A percentile compares a stretch with the other conserved stretches of the same genome.
Evolutionary conservation across 768 basidiomycete species (phyloP).

Genomic region (Pleurotus cornucopiae): DNA sequence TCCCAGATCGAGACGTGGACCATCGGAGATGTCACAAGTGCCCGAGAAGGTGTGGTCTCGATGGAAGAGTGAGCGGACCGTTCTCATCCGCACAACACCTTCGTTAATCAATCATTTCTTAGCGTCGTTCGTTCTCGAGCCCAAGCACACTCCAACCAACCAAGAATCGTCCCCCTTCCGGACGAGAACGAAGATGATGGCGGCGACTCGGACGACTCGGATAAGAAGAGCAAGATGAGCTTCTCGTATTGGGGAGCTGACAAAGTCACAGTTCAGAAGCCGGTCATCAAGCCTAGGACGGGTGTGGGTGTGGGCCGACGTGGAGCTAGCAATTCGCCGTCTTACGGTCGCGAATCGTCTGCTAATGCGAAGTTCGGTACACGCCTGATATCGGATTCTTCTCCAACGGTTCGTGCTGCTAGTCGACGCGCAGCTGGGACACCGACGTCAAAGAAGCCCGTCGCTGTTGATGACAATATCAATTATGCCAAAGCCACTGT

Average conservation of each 20-base stretch:
- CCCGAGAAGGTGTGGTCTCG: conserved; percentile 74
- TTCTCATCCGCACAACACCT: background rate
- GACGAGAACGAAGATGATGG: conserved; percentile 59
- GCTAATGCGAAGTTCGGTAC: conserved; percentile 93
- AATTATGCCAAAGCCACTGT: conserved; percentile 68
- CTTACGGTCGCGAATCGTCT: conserved; percentile 76
- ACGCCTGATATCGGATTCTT: conserved; percentile 66
- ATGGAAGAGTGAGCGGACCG: conserved; percentile 79
- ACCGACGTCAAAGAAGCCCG: conserved; percentile 38
- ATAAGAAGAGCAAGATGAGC: conserved; percentile 90
- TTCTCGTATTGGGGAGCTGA: conserved; percentile 94
- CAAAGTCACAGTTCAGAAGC: conserved; percentile 84
- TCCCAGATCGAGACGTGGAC: conserved; percentile 82
- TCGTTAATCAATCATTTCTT: conserved; percentile 9
- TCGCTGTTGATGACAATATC: conserved; percentile 58
- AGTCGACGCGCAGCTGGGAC: conserved; percentile 59
- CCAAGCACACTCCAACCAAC: conserved; percentile 53
- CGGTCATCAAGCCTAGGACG: conserved; percentile 46
- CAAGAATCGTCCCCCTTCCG: conserved; percentile 65
- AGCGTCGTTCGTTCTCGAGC: conserved; percentile 72
- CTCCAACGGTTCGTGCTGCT: conserved; percentile 44
- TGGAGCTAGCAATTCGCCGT: conserved; percentile 31
- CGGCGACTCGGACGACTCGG: conserved; percentile 76
- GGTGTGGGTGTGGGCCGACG: conserved; percentile 35
- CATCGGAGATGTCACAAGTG: conserved; percentile 56